Evolutionary conservation across 768 basidiomycete genomes (phyloP).

Genomic region (Hortiboletus campestris): DNA sequence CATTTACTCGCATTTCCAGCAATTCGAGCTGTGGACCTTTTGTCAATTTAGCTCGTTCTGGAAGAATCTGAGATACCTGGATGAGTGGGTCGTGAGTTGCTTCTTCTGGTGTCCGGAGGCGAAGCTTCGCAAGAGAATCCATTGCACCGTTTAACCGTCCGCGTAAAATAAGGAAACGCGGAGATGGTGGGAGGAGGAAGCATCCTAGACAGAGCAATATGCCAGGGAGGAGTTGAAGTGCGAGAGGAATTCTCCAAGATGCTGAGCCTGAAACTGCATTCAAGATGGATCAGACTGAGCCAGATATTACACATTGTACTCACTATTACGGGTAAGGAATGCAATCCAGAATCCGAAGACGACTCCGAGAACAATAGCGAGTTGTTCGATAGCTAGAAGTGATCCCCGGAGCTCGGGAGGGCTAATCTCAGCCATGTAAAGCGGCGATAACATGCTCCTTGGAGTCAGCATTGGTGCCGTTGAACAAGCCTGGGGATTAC

Average conservation of each 20-base stretch:
- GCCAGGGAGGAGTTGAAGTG: conserved; percentile 69
- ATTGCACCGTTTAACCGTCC: conserved; percentile 59
- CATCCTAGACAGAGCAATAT: conserved; percentile 62
- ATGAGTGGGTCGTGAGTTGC: conserved; percentile 48
- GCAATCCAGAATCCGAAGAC: conserved; percentile 85
- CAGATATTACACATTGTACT: conserved; percentile 18
- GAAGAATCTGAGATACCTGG: conserved; percentile 35
- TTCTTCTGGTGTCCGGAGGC: conserved; percentile 47
- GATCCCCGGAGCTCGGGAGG: conserved; percentile 79
- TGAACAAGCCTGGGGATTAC: conserved; percentile 33
- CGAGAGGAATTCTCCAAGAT: conserved; percentile 80
- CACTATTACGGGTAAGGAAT: conserved; percentile 65
- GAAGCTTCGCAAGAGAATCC: conserved; percentile 49
- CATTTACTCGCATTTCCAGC: conserved; percentile 73
- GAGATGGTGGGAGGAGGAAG: conserved; percentile 47
- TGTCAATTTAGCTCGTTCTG: neutral
- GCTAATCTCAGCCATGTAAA: conserved; percentile 85
- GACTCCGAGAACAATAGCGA: conserved; percentile 78
- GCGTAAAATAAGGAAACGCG: conserved; percentile 45
- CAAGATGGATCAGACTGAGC: neutral
- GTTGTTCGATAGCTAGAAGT: conserved; percentile 75
- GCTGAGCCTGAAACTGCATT: conserved; percentile 53
- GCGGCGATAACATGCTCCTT: conserved; percentile 68
- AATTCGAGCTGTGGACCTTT: conserved; percentile 54
- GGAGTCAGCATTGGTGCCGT: conserved; percentile 1